A percentile compares a stretch with the other conserved stretches of the same genome.
Evolutionary conservation across 2,329 filamentous ascomycete species (phyloP).

Genomic region (Trematosphaeria pertusa): DNA sequence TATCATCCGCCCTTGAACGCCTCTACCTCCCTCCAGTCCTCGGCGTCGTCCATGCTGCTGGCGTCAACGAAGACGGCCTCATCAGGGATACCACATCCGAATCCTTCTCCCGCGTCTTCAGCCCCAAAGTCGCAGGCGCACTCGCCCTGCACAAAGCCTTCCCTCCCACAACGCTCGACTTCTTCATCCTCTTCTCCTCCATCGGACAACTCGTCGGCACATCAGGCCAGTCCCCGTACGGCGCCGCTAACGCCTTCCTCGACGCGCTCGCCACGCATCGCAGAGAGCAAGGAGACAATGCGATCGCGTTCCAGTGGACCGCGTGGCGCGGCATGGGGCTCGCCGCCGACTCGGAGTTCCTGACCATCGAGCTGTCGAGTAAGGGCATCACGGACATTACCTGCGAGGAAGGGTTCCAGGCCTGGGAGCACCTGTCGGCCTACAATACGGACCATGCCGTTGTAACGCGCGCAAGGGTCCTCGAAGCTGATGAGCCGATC

Average conservation of each 20-base stretch:
- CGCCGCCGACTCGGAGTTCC: slow-evolving; percentile 46
- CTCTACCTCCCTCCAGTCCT: slow-evolving; percentile 49
- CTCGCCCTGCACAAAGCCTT: slow-evolving; percentile 33
- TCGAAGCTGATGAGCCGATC: slow-evolving; percentile 42
- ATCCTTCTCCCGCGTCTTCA: slow-evolving; percentile 42
- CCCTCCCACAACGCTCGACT: slow-evolving; percentile 36
- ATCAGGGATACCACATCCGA: slow-evolving; percentile 39
- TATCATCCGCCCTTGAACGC: slow-evolving; percentile 34
- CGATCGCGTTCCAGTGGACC: slow-evolving; percentile 53
- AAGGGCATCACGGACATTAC: slow-evolving; percentile 55
- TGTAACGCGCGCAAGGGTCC: slow-evolving; percentile 40
- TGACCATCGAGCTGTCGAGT: slow-evolving; percentile 50
- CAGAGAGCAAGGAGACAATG: slow-evolving; percentile 47
- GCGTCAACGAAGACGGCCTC: slow-evolving; percentile 48
- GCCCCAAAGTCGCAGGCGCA: slow-evolving; percentile 38
- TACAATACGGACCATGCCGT: slow-evolving; percentile 50
- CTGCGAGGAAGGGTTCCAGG: slow-evolving; percentile 51
- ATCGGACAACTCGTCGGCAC: slow-evolving; percentile 32
- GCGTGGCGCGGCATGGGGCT: slow-evolving; percentile 53
- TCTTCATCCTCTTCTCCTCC: slow-evolving; percentile 37
- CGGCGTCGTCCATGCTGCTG: slow-evolving; percentile 53
- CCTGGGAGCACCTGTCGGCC: slow-evolving; percentile 49
- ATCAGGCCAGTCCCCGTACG: slow-evolving; percentile 35
- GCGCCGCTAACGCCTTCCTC: slow-evolving; percentile 38
- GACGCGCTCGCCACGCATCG: slow-evolving; percentile 35